A percentile compares a stretch with the other conserved stretches of the same genome.
Evolutionary conservation across 169 alveolate species (phyloP).

Genomic region (Plasmodium gonderi): DNA sequence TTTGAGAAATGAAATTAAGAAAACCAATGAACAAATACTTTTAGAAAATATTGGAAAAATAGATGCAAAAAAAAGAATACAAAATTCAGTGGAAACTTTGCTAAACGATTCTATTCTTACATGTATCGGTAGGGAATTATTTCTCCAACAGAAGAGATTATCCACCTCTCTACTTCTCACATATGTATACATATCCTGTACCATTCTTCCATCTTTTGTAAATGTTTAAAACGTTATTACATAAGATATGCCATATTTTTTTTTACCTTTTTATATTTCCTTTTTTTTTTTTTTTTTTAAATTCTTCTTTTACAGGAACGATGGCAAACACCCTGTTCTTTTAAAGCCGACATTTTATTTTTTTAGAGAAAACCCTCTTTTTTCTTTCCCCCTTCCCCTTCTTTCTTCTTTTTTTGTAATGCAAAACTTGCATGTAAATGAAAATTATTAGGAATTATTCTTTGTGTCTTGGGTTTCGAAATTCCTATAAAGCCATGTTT

Average conservation of each 20-base stretch:
- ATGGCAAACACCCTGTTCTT: slow-evolving; percentile 69
- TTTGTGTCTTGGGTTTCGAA: not conserved
- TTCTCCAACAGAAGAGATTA: no score
- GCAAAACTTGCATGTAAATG: not conserved
- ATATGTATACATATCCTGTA: no score
- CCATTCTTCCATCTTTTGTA: no score
- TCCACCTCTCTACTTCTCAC: no score
- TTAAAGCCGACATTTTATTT: not conserved
- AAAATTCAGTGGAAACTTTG: slow-evolving; percentile 81
- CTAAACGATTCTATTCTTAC: slow-evolving; percentile 84
- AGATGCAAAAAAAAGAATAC: slow-evolving; percentile 93
- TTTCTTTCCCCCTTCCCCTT: not conserved
- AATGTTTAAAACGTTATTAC: no score
- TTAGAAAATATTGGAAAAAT: slow-evolving; percentile 92
- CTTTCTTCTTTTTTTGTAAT: not conserved
- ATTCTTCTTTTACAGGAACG: slow-evolving; percentile 14
- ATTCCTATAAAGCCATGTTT: not conserved
- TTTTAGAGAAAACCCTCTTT: no score
- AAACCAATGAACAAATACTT: slow-evolving; percentile 94
- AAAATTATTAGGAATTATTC: not conserved
- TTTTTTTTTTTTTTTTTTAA: not conserved
- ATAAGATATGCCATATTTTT: no score
- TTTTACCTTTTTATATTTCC: not conserved
- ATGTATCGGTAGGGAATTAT: slow-evolving; percentile 56
- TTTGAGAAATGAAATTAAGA: slow-evolving; percentile 95